A percentile compares a stretch with the other conserved stretches of the same genome.
These are phyloP conservation scores for Pueraria montana DNA, from an alignment of 306 rosid genomes.

Conservation along the genomic window DNA sequence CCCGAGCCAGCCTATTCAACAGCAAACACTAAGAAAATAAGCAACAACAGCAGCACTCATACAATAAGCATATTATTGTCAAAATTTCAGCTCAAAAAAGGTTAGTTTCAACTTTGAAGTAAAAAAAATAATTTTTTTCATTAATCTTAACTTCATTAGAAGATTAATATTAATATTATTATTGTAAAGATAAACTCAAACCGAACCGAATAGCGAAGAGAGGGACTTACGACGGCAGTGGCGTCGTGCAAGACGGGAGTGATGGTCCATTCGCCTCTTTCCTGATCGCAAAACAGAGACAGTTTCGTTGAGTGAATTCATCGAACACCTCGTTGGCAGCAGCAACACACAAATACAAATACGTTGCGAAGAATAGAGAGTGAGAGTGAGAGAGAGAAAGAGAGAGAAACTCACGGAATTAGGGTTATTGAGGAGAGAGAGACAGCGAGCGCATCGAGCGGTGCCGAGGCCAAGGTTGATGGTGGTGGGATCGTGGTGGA, in stretches of 20 bases:
- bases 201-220: too few species aligned
- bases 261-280: slow-evolving; percentile 80
- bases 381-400: background rate
- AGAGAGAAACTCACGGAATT: slow-evolving; percentile 50
- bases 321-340: slow-evolving; percentile 34
- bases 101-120: background rate
- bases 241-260: slow-evolving; percentile 80
- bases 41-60: slow-evolving; percentile 5
- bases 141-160: background rate
- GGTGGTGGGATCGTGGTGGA: slow-evolving; percentile 88
- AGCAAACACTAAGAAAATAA: slow-evolving; percentile 10
- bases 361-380: background rate
- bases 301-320: slow-evolving; percentile 37
- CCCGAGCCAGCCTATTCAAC: slow-evolving; percentile 83
- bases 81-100: background rate
- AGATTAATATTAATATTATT: background rate
- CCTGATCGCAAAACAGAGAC: slow-evolving; percentile 54
- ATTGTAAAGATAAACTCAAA: background rate
- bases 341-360: background rate
- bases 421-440: slow-evolving; percentile 71
- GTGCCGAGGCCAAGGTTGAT: slow-evolving; percentile 90
- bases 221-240: slow-evolving; percentile 76
- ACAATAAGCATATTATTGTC: background rate
- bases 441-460: slow-evolving; percentile 94
- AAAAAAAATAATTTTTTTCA: background rate